Base-by-base conservation (phyloP, 2,329 filamentous ascomycete species). In the Hirsutella rhossiliensis region DNA sequence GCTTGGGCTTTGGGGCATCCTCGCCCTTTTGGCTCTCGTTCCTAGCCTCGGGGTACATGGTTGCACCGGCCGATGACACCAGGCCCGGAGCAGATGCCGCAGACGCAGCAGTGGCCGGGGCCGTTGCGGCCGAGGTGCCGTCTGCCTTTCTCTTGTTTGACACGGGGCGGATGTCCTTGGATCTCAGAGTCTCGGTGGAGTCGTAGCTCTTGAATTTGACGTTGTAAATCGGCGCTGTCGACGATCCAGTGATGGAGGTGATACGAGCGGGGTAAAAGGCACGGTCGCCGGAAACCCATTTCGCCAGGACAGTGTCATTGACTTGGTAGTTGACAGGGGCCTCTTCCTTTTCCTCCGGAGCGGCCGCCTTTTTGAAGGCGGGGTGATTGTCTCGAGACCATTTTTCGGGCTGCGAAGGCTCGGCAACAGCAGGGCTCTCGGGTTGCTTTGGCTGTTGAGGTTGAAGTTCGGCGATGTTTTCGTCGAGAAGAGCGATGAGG, bases 131-230 rank as follows among this genome's bases (percentile, higher is more conserved):
- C 61, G 83, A 74, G 49, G 77, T 78, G 54, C 76, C 80, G 65
- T 96, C 89, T 62, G 87, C 84, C 67, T 96, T 94, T 59, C 87
- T 79, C 71, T 95, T 89, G 64, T 76, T 81, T 42, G 78, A 76
- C 31, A 92, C 68, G 42, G 88, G 86, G 55, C 86, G 82, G 51
- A 96, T 86, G 57, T 97, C 88, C 62, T 84, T 82, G 48, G 84
- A 79, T 47, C 82, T 78, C 48, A 94, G 66, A 30, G 85, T 92
- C 63, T 95, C 88, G 39, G 83, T 87, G 19, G 76, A 87, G 50
- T 82, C 78, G 66, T 97, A 97, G 56, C 80, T 86, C 66, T 94
- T 90, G 72, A 97, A 98, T 54, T 85, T 92, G 62, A 98, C 89
- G 40, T 87, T 84, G 62, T 96, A 98, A 50, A 96, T 86, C 31